Conservation (phyloP, 1,284 basidiomycete genomes). For the Apiotrichum montevideense region DNA sequence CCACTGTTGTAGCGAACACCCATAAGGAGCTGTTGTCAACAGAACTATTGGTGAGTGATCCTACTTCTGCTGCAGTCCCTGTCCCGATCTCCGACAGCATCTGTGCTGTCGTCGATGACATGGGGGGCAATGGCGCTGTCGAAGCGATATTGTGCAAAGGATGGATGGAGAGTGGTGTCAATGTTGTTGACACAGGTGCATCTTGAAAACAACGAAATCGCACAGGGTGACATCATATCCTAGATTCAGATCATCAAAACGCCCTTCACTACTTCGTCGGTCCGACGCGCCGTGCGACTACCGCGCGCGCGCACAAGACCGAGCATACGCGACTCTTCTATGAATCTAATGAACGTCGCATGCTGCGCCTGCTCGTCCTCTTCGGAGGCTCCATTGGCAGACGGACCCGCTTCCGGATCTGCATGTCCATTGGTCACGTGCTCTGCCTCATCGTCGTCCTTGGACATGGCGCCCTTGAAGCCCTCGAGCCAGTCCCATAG, state of each 20-base stretch:
- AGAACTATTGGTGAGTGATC: neutral
- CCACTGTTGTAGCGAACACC: slow-evolving; percentile 32
- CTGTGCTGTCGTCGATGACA: slow-evolving; percentile 9
- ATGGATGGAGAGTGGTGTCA: neutral
- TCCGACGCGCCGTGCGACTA: slow-evolving; percentile 19
- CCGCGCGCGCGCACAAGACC: slow-evolving; percentile 37
- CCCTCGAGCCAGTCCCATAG: slow-evolving; percentile 45
- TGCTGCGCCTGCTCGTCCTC: slow-evolving; percentile 27
- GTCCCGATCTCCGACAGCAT: slow-evolving; percentile 27
- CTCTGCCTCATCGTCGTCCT: slow-evolving; percentile 7
- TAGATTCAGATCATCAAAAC: slow-evolving; percentile 23
- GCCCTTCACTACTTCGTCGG: slow-evolving; percentile 40
- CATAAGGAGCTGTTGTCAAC: slow-evolving; percentile 16
- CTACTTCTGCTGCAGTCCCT: slow-evolving; percentile 33
- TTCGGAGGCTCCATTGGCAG: too few species aligned
- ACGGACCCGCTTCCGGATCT: too few species aligned
- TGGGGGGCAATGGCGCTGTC: neutral
- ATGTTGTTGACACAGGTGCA: too few species aligned
- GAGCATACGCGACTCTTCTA: slow-evolving; percentile 41
- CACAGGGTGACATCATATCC: slow-evolving; percentile 1
- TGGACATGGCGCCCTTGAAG: slow-evolving; percentile 20
- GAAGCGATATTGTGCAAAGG: neutral
- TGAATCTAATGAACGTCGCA: slow-evolving; percentile 40
- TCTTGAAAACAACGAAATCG: neutral
- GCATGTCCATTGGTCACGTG: too few species aligned